These are phyloP conservation scores for Hemileccinum hortonii DNA, from an alignment of 1,284 basidiomycete genomes.

Conservation along the genomic window DNA sequence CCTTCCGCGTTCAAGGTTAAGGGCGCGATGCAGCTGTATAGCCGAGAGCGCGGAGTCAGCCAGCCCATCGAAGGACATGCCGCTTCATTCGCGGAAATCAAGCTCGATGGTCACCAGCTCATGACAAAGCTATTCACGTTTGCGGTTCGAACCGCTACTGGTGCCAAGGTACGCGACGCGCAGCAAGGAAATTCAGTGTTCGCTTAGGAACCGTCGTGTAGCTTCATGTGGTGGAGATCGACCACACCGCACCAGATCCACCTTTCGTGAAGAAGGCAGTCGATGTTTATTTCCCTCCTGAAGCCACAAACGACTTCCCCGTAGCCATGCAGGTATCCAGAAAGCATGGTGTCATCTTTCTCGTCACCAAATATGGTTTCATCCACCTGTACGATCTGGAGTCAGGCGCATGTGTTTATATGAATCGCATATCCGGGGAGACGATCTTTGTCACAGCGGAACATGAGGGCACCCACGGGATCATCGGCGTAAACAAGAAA, in stretches of 20 bases:
- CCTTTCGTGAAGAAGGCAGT: slow-evolving; percentile 97
- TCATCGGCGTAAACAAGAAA: slow-evolving; percentile 99
- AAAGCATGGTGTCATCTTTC: slow-evolving; percentile 96
- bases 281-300: slow-evolving; percentile 99
- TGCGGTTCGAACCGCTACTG: slow-evolving; percentile 91
- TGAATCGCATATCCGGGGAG: slow-evolving; percentile 99
- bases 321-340: slow-evolving; percentile 99
- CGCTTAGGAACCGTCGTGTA: slow-evolving; percentile 35
- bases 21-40: slow-evolving; percentile 95
- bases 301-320: slow-evolving; percentile 99
- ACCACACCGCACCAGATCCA: slow-evolving; percentile 94
- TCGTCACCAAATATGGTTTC: slow-evolving; percentile 99
- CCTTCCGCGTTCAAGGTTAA: slow-evolving; percentile 97
- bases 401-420: slow-evolving; percentile 98
- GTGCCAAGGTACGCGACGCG: slow-evolving; percentile 80
- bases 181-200: slow-evolving; percentile 11
- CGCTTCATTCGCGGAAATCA: slow-evolving; percentile 92
- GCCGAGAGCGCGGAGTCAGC: slow-evolving; percentile 87
- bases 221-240: slow-evolving; percentile 99
- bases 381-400: slow-evolving; percentile 99
- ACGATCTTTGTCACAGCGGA: slow-evolving; percentile 99
- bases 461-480: slow-evolving; percentile 91
- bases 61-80: slow-evolving; percentile 99
- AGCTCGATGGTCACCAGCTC: slow-evolving; percentile 81
- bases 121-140: slow-evolving; percentile 95